A percentile compares a stretch with the other conserved stretches of the same genome.
Evolutionary conservation across 139 green algal genomes (phyloP).

Genomic region (Coelastrella sp.): DNA sequence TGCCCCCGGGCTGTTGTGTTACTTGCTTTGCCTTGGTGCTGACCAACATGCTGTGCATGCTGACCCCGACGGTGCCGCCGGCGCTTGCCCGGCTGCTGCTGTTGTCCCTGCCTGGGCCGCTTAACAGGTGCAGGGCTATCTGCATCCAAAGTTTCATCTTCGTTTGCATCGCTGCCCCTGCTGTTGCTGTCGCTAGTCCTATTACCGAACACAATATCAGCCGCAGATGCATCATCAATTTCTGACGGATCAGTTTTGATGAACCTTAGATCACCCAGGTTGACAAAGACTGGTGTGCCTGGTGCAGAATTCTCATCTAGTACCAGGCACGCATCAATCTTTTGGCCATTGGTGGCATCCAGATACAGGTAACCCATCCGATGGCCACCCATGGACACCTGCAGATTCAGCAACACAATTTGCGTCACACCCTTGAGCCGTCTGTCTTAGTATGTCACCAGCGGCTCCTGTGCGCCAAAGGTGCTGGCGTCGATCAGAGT

Average conservation of each 20-base stretch:
- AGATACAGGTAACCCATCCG: constrained; percentile 7
- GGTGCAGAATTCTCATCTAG: neutral
- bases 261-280: constrained; percentile 6
- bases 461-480: no score
- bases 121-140: neutral
- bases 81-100: neutral
- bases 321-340: constrained; percentile 14
- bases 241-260: neutral
- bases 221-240: neutral
- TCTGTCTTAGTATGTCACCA: no score
- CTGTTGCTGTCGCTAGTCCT: neutral
- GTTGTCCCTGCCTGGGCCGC: neutral
- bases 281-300: constrained; percentile 2
- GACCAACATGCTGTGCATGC: no score
- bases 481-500: no score
- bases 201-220: neutral
- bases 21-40: no score
- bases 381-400: constrained; percentile 3
- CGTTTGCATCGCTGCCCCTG: no score
- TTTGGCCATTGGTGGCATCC: neutral
- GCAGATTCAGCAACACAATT: neutral
- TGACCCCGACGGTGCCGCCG: no score
- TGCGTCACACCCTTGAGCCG: no score
- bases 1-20: no score
- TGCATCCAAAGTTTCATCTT: neutral